Base-by-base conservation (phyloP, 345 rosid genomes). In the Pugionium cornutum region DNA sequence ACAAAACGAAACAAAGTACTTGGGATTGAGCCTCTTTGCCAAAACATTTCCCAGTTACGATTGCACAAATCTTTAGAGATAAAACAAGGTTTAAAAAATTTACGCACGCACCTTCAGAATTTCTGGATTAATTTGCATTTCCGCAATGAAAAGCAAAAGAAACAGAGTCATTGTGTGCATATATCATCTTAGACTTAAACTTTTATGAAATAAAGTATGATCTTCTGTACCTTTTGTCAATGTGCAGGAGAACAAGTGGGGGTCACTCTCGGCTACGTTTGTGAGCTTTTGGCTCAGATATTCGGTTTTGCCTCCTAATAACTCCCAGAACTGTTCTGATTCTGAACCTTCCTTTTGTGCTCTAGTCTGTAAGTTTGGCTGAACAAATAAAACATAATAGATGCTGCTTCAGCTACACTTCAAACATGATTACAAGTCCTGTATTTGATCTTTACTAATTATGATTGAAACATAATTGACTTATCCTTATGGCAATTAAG, bases 271-370 rank as follows among this genome's bases (percentile, higher is more conserved):
- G 36, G 95, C 78, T 43, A 76, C 85, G 66, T 75, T 86, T 29
- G 68, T 80, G 67, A 85, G 79, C 78, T 88, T 91, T 79, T 84
- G 92, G 75, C 86, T 84, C 2, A 78, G 59, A 64, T 88, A 82
- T 80, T 94, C 99, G 41, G 85, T 28, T 84, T 94, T 94, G 66
- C 92, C 97, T 64, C 91, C 95, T 46, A 94, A 62, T 53, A 91
- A 62, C 57, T 88, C 92, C 99, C 99, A 94, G 77, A 94, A 94
- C 54, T 81, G 95, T 62, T 90, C 99, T 54, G 90, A 79, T 55
- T 94, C 99, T 3, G 97, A 73, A 61, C 99, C 97, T 81, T 94
- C 99, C 75, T 90, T 94, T 75, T 94, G 99, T 74, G 96, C 71
- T 78, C 79, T 86, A 47, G 85, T 70, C 70, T 94, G 99, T 55